Evolutionary conservation across 805 yeast genomes (phyloP).

Genomic region (Ogataea trehaloabstinens): DNA sequence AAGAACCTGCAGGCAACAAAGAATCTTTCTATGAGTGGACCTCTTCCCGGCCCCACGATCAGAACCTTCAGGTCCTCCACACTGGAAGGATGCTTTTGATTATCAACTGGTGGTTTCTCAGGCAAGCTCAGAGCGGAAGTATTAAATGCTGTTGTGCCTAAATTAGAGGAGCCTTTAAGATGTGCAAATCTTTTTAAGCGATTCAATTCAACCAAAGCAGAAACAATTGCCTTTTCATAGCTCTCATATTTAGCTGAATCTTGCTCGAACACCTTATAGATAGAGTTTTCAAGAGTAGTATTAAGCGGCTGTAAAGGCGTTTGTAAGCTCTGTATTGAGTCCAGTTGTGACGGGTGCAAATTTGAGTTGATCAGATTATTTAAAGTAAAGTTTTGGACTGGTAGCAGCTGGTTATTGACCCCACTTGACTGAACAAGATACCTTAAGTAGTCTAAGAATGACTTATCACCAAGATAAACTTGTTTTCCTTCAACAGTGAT

Average conservation of each 20-base stretch:
- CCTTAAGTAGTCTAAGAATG: slow-evolving; percentile 31
- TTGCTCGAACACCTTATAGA: slow-evolving; percentile 68
- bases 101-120: not conserved
- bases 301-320: slow-evolving; percentile 73
- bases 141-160: slow-evolving; percentile 19
- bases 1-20: slow-evolving; percentile 40
- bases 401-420: slow-evolving; percentile 26
- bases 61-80: slow-evolving; percentile 38
- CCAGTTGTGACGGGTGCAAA: slow-evolving; percentile 8
- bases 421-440: slow-evolving; percentile 19
- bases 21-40: slow-evolving; percentile 66
- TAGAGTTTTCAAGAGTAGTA: slow-evolving; percentile 51
- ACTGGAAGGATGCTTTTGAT: not conserved
- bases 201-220: slow-evolving; percentile 45
- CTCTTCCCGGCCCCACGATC: slow-evolving; percentile 86
- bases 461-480: slow-evolving; percentile 26
- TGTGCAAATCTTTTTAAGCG: slow-evolving; percentile 21
- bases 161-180: slow-evolving; percentile 13
- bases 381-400: slow-evolving; percentile 27
- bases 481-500: slow-evolving; percentile 17
- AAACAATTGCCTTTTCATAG: slow-evolving; percentile 62
- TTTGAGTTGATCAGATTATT: slow-evolving; percentile 18
- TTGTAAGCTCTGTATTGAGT: slow-evolving; percentile 25
- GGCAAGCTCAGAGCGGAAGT: slow-evolving; percentile 20
- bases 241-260: slow-evolving; percentile 67